Evolutionary conservation across 73 alveolate species (phyloP).

Genomic region (Symbiodinium natans): DNA sequence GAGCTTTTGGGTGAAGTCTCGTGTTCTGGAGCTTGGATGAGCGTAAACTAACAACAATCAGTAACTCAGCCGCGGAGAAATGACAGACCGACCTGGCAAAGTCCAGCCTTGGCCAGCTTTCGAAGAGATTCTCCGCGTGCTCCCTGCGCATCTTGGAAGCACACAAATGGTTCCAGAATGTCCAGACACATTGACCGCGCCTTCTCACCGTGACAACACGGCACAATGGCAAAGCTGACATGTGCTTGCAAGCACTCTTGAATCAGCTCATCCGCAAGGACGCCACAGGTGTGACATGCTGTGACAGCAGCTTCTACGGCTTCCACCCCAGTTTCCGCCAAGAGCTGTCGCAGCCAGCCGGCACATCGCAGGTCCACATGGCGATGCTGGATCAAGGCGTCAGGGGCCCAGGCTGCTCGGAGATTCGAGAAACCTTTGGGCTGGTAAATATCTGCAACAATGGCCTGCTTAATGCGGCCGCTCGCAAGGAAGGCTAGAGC

Average conservation of each 20-base stretch:
- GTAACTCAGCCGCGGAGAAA: background rate
- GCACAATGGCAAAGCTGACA: background rate
- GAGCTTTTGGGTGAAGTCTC: no score
- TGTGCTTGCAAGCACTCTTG: constrained; percentile 2
- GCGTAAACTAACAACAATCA: background rate
- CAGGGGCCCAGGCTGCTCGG: constrained; percentile 4
- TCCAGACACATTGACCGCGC: background rate
- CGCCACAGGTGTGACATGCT: constrained; percentile 4
- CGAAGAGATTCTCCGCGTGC: background rate
- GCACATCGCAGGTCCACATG: background rate
- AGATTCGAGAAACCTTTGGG: background rate
- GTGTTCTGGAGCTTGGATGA: no score
- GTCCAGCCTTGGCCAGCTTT: constrained; percentile 1
- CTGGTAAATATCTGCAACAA: background rate
- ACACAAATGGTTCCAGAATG: background rate
- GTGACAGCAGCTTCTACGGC: background rate
- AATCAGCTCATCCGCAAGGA: background rate
- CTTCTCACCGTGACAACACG: background rate
- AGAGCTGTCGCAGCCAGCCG: background rate
- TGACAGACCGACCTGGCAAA: no score
- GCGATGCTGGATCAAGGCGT: background rate
- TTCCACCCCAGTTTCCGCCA: background rate
- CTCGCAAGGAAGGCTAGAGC: background rate
- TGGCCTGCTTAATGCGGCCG: background rate
- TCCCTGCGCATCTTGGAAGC: background rate